Conservation (phyloP, 768 basidiomycete genomes). For the Trametopsis cervina region DNA sequence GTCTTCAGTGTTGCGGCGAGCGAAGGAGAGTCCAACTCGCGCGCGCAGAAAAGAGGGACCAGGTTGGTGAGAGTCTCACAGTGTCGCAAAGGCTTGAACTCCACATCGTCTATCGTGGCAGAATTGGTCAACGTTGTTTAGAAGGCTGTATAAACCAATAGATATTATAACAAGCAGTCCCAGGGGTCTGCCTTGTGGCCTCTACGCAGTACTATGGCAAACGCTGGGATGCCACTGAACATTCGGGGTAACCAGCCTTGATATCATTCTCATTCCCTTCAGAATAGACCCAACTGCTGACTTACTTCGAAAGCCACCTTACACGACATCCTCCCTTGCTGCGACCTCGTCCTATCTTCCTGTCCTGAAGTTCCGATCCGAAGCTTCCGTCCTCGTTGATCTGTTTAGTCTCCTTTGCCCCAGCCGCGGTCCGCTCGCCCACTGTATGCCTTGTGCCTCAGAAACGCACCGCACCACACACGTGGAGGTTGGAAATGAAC, state of each 20-base stretch:
- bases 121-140: no score
- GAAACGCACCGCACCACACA: constrained; percentile 6
- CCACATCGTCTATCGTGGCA: no score
- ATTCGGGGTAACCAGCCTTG: constrained; percentile 3
- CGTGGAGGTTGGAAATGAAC: not conserved
- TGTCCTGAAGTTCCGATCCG: constrained; percentile 9
- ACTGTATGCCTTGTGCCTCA: constrained; percentile 2
- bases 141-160: no score
- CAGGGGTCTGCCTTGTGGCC: not conserved
- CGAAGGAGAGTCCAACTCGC: no score
- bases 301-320: constrained; percentile 1
- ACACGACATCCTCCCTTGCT: constrained; percentile 3
- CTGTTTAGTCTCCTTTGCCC: not conserved
- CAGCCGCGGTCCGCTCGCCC: constrained; percentile 1
- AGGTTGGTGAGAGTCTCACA: not conserved
- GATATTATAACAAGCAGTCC: not conserved
- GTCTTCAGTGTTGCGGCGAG: no score
- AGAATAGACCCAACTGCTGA: not conserved
- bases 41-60: not conserved
- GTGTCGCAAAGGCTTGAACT: no score
- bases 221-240: constrained; percentile 5
- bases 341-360: constrained; percentile 7
- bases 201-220: not conserved
- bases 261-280: not conserved
- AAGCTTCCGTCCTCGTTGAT: constrained; percentile 8